phyloP scores from a whole-genome alignment of 1,284 basidiomycete species.

The Meripilus lineatus region DNA sequence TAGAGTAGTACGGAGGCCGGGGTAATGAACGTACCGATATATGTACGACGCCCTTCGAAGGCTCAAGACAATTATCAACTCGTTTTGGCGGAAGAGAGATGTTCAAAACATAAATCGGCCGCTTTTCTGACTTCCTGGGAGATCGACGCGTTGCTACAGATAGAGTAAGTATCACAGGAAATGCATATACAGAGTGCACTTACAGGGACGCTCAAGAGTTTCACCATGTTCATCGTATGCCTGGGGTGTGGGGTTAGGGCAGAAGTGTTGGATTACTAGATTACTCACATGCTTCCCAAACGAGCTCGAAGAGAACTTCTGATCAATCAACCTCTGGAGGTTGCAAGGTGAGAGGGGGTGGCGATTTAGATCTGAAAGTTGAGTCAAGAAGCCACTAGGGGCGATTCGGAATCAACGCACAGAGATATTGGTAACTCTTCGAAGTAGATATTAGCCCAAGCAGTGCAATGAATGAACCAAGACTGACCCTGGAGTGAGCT shows the following conservation, averaged over 20 bases:
- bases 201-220: slow-evolving; percentile 41
- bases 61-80: slow-evolving; percentile 77
- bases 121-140: slow-evolving; percentile 70
- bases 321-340: slow-evolving; percentile 66
- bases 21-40: no score
- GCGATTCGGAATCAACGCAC: slow-evolving; percentile 38
- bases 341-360: slow-evolving; percentile 67
- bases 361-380: slow-evolving; percentile 69
- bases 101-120: slow-evolving; percentile 79
- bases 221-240: slow-evolving; percentile 61
- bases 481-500: slow-evolving; percentile 61
- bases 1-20: no score
- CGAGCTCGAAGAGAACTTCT: slow-evolving; percentile 59
- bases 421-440: slow-evolving; percentile 80
- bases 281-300: slow-evolving; percentile 62
- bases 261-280: slow-evolving; percentile 1
- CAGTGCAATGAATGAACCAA: neutral
- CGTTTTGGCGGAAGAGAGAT: slow-evolving; percentile 57
- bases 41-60: slow-evolving; percentile 64
- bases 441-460: slow-evolving; percentile 5
- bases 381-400: slow-evolving; percentile 4
- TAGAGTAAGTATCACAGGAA: neutral
- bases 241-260: slow-evolving; percentile 29
- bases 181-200: slow-evolving; percentile 14
- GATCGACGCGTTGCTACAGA: slow-evolving; percentile 54